A percentile compares a stretch with the other conserved stretches of the same genome.
Conservation (phyloP, 1,284 basidiomycete genomes). For the Testicularia cyperi region DNA sequence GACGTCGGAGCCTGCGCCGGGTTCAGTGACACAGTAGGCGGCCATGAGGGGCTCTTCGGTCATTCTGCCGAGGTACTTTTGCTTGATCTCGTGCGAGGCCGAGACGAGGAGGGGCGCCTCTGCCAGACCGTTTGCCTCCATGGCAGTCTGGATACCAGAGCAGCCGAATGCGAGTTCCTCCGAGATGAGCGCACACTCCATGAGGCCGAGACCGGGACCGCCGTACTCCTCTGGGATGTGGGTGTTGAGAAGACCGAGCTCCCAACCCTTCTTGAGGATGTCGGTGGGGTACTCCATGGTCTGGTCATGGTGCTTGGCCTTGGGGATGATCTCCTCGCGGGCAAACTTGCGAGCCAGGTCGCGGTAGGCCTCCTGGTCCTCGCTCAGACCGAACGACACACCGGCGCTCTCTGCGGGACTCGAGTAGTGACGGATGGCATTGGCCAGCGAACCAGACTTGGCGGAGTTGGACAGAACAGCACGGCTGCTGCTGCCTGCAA, state of each 20-base stretch:
- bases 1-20: slow-evolving; percentile 66
- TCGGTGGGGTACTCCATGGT: slow-evolving; percentile 64
- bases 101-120: slow-evolving; percentile 65
- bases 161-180: slow-evolving; percentile 65
- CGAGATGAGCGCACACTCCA: slow-evolving; percentile 64
- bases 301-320: slow-evolving; percentile 61
- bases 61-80: slow-evolving; percentile 66
- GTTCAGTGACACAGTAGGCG: slow-evolving; percentile 66
- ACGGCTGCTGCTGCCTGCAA: slow-evolving; percentile 28
- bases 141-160: slow-evolving; percentile 65
- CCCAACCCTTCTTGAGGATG: slow-evolving; percentile 63
- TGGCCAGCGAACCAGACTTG: slow-evolving; percentile 8
- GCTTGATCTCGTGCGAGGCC: slow-evolving; percentile 64
- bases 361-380: slow-evolving; percentile 61
- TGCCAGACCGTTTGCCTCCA: slow-evolving; percentile 64
- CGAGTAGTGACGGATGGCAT: slow-evolving; percentile 20
- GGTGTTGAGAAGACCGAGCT: slow-evolving; percentile 53
- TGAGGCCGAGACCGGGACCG: slow-evolving; percentile 63
- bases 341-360: slow-evolving; percentile 64
- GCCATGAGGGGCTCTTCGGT: slow-evolving; percentile 66
- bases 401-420: slow-evolving; percentile 25
- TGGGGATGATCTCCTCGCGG: slow-evolving; percentile 64
- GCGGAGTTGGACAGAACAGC: slow-evolving; percentile 11
- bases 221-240: slow-evolving; percentile 63
- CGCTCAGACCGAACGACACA: slow-evolving; percentile 56